These are phyloP conservation scores for Onygena corvina DNA, from an alignment of 2,329 filamentous ascomycete species.

Conservation along the genomic window DNA sequence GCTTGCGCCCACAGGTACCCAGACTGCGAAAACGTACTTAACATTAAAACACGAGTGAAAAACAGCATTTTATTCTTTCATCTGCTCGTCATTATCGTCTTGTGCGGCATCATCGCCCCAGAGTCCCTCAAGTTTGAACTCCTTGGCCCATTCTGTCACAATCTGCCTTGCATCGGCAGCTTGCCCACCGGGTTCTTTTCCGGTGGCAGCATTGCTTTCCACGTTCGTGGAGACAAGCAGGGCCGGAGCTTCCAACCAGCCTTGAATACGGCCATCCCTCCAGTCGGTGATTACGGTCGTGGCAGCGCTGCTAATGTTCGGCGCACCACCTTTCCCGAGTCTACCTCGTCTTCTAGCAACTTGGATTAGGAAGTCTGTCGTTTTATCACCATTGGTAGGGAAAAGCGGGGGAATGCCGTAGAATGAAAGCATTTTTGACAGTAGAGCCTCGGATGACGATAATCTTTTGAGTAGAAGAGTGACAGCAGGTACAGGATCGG, in stretches of 20 bases:
- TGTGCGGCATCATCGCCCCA: conserved; percentile 55
- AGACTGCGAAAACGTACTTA: neutral
- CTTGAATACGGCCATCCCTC: conserved; percentile 88
- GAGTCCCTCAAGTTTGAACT: conserved; percentile 88
- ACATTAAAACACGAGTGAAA: neutral
- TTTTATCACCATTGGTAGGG: conserved; percentile 56
- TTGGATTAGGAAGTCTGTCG: conserved; percentile 85
- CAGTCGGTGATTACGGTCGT: conserved; percentile 94
- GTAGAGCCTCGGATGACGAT: conserved; percentile 57
- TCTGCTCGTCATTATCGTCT: conserved; percentile 28
- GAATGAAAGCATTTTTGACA: conserved; percentile 66
- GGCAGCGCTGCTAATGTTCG: conserved; percentile 75
- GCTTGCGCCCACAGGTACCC: neutral
- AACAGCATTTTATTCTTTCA: conserved; percentile 26
- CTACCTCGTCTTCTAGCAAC: conserved; percentile 87
- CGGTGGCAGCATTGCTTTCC: conserved; percentile 19
- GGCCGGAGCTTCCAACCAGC: conserved; percentile 70
- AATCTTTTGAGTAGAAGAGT: conserved; percentile 71
- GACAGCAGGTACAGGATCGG: conserved; percentile 81
- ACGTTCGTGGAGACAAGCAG: conserved; percentile 41
- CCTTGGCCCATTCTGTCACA: conserved; percentile 82
- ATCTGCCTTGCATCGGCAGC: conserved; percentile 67
- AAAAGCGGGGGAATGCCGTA: conserved; percentile 78
- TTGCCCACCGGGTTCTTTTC: neutral
- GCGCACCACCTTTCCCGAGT: conserved; percentile 76